Evolutionary conservation across 805 yeast species (phyloP).

Genomic region (Sugiyamaella marilandica): DNA sequence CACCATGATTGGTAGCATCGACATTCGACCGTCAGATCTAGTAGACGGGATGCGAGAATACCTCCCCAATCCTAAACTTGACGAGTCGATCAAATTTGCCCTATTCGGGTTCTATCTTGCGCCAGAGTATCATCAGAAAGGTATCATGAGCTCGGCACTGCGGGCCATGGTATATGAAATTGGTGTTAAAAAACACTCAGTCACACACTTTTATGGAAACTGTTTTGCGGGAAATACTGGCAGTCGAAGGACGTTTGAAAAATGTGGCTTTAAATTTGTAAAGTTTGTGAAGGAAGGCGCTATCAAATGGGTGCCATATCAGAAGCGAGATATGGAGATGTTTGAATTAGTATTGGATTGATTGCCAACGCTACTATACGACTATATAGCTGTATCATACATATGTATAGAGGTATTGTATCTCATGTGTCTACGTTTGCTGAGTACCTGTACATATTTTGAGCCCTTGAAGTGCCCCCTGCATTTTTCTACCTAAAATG

Average conservation of each 20-base stretch:
- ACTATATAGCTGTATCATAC: no score
- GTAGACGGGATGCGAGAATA: background rate
- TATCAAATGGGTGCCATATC: conserved; percentile 6
- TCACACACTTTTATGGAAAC: conserved; percentile 11
- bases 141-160: conserved; percentile 17
- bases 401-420: no score
- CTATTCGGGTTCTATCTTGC: conserved; percentile 20
- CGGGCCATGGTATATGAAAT: conserved; percentile 9
- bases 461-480: no score
- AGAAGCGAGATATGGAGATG: conserved; percentile 4
- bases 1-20: conserved; percentile 15
- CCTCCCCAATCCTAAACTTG: background rate
- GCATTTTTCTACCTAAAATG: no score
- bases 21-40: conserved; percentile 7
- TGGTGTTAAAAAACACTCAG: conserved; percentile 7
- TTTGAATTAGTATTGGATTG: background rate
- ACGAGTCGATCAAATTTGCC: conserved; percentile 7
- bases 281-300: conserved; percentile 12
- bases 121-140: conserved; percentile 19
- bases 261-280: conserved; percentile 17
- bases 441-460: no score
- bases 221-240: conserved; percentile 16
- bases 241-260: conserved; percentile 19
- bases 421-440: no score
- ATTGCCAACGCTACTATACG: no score